phyloP scores from a whole-genome alignment of 805 yeast genomes.

The Metschnikowia cubensis region DNA sequence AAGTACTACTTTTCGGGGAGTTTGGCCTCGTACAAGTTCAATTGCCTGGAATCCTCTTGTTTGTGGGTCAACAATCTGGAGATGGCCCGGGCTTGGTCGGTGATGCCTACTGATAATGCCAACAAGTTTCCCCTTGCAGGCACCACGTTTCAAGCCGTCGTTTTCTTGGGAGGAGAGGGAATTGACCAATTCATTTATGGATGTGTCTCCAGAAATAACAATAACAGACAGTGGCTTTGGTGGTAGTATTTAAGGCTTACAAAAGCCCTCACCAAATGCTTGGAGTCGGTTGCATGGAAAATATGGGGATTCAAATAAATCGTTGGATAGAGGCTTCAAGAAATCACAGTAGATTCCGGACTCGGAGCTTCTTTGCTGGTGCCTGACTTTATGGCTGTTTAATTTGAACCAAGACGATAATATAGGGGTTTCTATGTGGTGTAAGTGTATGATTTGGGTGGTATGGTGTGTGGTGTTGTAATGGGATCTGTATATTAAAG shows the following conservation, averaged over 20 bases:
- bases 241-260: constrained; percentile 27
- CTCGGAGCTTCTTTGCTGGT: constrained; percentile 29
- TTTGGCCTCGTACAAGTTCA: constrained; percentile 42
- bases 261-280: constrained; percentile 35
- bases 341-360: constrained; percentile 39
- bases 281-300: constrained; percentile 41
- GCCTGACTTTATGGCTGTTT: constrained; percentile 49
- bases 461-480: no score
- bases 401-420: no score
- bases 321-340: constrained; percentile 44
- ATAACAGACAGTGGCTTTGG: constrained; percentile 28
- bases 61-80: constrained; percentile 30
- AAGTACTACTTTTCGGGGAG: constrained; percentile 36
- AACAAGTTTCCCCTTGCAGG: constrained; percentile 89
- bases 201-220: constrained; percentile 82
- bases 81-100: constrained; percentile 26
- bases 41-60: constrained; percentile 20
- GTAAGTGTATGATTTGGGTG: no score
- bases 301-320: constrained; percentile 26
- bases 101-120: constrained; percentile 53
- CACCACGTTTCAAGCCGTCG: constrained; percentile 30
- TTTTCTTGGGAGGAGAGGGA: constrained; percentile 20
- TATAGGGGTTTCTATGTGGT: no score
- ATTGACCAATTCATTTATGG: constrained; percentile 73
- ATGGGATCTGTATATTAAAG: no score